Percentiles rank a stretch among this genome's conserved stretches.
Evolutionary conservation across 192 early-diverging fungal species (phyloP).

Genomic region (Gorgonomyces haynaldii): DNA sequence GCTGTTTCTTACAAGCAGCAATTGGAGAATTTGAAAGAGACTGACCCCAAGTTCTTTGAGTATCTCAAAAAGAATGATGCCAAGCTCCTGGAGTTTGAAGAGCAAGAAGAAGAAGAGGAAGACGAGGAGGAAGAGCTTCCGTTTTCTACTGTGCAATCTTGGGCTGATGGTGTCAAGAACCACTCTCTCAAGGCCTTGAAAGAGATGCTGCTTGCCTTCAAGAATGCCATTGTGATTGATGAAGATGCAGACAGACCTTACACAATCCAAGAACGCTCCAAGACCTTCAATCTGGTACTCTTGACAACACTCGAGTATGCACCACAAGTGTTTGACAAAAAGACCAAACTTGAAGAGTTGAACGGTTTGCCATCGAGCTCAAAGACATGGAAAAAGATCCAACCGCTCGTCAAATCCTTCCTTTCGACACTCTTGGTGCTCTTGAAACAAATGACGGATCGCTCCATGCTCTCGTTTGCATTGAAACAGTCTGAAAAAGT

Average conservation of each 20-base stretch:
- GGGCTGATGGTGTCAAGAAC: conserved; percentile 36
- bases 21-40: conserved; percentile 69
- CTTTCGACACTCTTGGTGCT: conserved; percentile 61
- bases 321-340: conserved; percentile 56
- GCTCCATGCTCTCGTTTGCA: conserved; percentile 72
- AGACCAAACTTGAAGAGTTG: conserved; percentile 29
- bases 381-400: conserved; percentile 60
- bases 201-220: conserved; percentile 72
- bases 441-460: conserved; percentile 70
- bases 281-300: conserved; percentile 70
- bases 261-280: conserved; percentile 53
- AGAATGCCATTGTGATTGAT: conserved; percentile 63
- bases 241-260: conserved; percentile 40
- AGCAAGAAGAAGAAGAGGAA: conserved; percentile 31
- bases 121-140: conserved; percentile 20
- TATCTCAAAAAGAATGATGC: conserved; percentile 80
- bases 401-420: conserved; percentile 75
- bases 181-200: conserved; percentile 59
- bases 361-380: conserved; percentile 28
- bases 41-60: conserved; percentile 88
- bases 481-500: conserved; percentile 69
- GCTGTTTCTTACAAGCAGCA: conserved; percentile 58
- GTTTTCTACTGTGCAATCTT: too few species aligned
- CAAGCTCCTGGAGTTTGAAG: conserved; percentile 68
- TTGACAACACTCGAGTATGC: conserved; percentile 59